A percentile compares a stretch with the other conserved stretches of the same genome.
These are phyloP conservation scores for Aspergillus biplanus DNA, from an alignment of 495 filamentous ascomycete genomes.

Conservation along the genomic window DNA sequence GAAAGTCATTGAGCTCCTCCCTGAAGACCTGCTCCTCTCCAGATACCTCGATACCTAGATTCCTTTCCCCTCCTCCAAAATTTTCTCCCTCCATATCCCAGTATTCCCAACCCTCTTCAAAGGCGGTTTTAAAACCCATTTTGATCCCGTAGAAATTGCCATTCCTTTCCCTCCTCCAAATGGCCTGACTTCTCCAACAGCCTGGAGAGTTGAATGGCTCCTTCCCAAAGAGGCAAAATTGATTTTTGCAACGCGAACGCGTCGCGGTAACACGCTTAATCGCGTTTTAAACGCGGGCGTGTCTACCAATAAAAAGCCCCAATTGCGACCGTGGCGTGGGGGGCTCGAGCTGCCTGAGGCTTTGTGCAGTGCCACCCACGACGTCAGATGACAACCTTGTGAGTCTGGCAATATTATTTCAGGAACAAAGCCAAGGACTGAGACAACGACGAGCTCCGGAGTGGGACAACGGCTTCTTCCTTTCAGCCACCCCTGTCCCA, in stretches of 20 bases:
- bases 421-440: conserved; percentile 1
- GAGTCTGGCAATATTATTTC: not conserved
- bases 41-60: conserved; percentile 17
- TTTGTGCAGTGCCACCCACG: not conserved
- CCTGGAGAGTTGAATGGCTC: not conserved
- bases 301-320: conserved; percentile 28
- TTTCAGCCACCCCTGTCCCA: not conserved
- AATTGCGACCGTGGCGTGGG: not conserved
- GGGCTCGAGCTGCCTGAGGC: conserved; percentile 5
- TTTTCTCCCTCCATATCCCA: conserved; percentile 15
- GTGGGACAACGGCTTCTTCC: not conserved
- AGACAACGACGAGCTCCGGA: not conserved
- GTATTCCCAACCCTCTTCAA: conserved; percentile 7
- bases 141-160: not conserved
- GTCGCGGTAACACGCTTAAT: conserved; percentile 14
- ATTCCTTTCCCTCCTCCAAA: not conserved
- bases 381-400: conserved; percentile 1
- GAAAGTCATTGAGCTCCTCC: not conserved
- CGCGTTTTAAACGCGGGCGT: conserved; percentile 26
- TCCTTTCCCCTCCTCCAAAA: conserved; percentile 9
- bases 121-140: conserved; percentile 3
- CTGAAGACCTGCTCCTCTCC: not conserved
- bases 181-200: not conserved
- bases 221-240: conserved; percentile 24
- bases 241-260: conserved; percentile 16